Evolutionary conservation across 805 yeast genomes (phyloP), one percentile per base, ranked within the genome.

Genomic region (Gaillardinia entomophila): DNA sequence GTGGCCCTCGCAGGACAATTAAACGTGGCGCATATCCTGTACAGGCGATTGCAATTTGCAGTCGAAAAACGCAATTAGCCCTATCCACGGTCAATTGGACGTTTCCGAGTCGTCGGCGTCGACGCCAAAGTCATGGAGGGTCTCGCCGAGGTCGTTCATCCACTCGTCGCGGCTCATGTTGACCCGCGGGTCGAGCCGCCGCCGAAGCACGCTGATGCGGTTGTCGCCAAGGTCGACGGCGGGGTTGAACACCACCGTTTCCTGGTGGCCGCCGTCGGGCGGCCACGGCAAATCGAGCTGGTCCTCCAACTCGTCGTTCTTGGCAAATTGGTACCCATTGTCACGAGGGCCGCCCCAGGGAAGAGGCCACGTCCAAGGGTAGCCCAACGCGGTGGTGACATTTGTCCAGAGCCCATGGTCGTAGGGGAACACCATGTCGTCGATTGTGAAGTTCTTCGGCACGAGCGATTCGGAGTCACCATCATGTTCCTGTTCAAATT

Each of bases 271-370:
- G 4, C 86, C 88, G 58, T 87, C 95, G 1, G 96, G 95, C 1
- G 98, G 98, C 95, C 97, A 90, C 2, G 96, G 92, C 25, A 82
- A 60, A 1, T 75, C 72, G 32, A 81, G 57, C 38, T 82, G 73
- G 45, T 80, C 83, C 16, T 66, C 73, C 31, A 63, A 70, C 27
- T 79, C 85, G 41, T 75, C 75, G 38, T 49, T 43, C 28, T 71
- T 77, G 5, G 55, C 57, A 40, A 77, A 88, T 1, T 48, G 48
- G 31, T 72, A 48, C 0, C 96, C 97, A 42, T 71, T 60, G 1
- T 78, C 79, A 25, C 41, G 34, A 0, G 96, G 80, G 3, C 47
- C 51, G 2, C 82, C 79, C 77, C 80, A 84, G 0, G 96, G 95
- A 40, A 76, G 58, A 0, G 78, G 25, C 94, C 95, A 87, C 5